Base-by-base conservation (phyloP, 2,329 filamentous ascomycete genomes). In the Colletotrichum lupini region DNA sequence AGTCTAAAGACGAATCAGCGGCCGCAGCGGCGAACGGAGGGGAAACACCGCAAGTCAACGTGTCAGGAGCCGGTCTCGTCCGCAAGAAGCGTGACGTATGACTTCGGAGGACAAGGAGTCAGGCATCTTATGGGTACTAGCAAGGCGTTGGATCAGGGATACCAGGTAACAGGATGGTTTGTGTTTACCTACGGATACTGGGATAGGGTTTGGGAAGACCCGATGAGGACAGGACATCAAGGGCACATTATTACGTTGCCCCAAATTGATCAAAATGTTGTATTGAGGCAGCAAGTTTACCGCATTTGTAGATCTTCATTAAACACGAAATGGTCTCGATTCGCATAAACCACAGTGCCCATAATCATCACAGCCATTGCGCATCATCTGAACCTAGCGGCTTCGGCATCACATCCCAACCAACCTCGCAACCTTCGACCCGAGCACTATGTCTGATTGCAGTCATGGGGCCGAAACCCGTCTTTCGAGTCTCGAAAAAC, bases 361-460 rank as follows among this genome's bases (percentile, higher is more conserved):
- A 9, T 19, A 22, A 8, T 22, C 8, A 4, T 49, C 4, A 35
- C 19, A 49, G 5, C 42, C 42, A 49, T 49, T n/a, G 19, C 19
- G 42, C 4, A 49, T 19, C 42, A 49, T 49, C 42, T 22, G 42
- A 49, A 19, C 19, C 16, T n/a, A 49, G 19, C 16, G 42, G 42
- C 75, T 85, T 85, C 2, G 87, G 87, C 87, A 89, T 88, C 5
- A 81, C 72, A 55, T 88, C 83, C 85, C 86, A 90, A 0, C 87
- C 86, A 28, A 86, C 78, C 5, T 82, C 75, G 7, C 84, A 77
- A 0, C 85, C 87, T 9, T 87, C 81, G 16, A 91, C 82, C 0
- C 19, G 76, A 4, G 86, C 87, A 22, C 86, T 82, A 77, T 90
- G 88, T 58, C 76, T 84, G 24, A 90, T 79, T 11, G 85, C 85